Evolutionary conservation across 352 stramenopile genomes (phyloP).

Genomic region (Phytopythium boreale): DNA sequence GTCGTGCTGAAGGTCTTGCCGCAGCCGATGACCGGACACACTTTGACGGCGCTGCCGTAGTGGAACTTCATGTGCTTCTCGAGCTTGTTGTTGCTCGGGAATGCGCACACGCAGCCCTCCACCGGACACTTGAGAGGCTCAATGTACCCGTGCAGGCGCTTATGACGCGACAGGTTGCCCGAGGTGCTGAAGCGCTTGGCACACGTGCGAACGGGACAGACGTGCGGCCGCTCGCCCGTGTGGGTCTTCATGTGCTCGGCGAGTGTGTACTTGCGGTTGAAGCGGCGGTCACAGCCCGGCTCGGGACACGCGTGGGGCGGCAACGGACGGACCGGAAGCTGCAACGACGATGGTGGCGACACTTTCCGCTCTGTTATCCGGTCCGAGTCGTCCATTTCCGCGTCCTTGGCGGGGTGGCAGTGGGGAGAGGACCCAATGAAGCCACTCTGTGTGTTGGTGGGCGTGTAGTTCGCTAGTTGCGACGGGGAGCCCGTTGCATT

Average conservation of each 20-base stretch:
- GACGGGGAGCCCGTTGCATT: background rate
- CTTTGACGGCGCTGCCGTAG: conserved; percentile 29
- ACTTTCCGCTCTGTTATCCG: background rate
- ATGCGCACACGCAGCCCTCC: conserved; percentile 15
- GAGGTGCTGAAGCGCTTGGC: conserved; percentile 43
- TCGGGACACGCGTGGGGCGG: conserved; percentile 23
- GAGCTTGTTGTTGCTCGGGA: conserved; percentile 20
- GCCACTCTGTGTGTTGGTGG: background rate
- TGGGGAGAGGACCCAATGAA: background rate
- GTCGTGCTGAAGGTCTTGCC: conserved; percentile 55
- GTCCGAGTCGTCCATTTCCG: background rate
- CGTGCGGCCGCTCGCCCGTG: conserved; percentile 25
- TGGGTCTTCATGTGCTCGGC: conserved; percentile 36
- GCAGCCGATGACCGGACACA: conserved; percentile 26
- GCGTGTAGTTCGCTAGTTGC: background rate
- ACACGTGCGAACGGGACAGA: conserved; percentile 24
- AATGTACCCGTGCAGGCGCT: conserved; percentile 26
- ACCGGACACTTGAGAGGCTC: conserved; percentile 21
- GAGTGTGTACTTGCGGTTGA: conserved; percentile 33
- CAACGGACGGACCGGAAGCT: background rate
- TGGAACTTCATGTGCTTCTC: conserved; percentile 36
- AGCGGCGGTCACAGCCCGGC: conserved; percentile 15
- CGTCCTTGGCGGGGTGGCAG: background rate
- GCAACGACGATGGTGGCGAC: background rate
- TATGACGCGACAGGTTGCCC: conserved; percentile 40